Conservation (phyloP, 2,329 filamentous ascomycete species). For the Plectosphaerella cucumerina region DNA sequence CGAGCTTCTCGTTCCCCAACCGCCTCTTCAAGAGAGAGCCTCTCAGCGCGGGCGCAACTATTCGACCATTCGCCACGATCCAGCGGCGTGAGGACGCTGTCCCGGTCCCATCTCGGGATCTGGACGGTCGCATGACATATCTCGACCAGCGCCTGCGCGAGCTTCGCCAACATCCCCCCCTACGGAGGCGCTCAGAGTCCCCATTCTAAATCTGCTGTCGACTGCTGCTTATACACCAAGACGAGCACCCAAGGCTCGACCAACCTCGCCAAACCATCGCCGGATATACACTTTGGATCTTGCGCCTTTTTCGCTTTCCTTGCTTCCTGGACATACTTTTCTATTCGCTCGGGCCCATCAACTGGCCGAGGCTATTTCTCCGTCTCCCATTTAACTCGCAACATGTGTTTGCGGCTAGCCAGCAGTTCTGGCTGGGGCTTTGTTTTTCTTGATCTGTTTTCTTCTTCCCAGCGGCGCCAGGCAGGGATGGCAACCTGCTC, state of each 20-base stretch:
- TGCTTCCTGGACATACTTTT: slow-evolving; percentile 3
- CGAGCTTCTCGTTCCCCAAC: slow-evolving; percentile 58
- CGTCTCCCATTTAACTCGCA: too few relatives aligned
- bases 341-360: not conserved
- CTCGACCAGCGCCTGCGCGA: slow-evolving; percentile 55
- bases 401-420: too few relatives aligned
- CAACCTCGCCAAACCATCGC: too few relatives aligned
- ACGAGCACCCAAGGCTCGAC: not conserved
- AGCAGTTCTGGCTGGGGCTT: too few relatives aligned
- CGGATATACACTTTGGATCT: slow-evolving; percentile 2
- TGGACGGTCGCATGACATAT: slow-evolving; percentile 51
- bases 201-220: slow-evolving; percentile 32
- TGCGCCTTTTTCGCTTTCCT: slow-evolving; percentile 6
- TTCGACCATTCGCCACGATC: slow-evolving; percentile 53
- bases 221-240: not conserved
- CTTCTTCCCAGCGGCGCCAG: too few relatives aligned
- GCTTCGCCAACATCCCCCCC: slow-evolving; percentile 39
- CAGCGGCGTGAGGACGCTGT: slow-evolving; percentile 39
- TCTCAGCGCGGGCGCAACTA: slow-evolving; percentile 39
- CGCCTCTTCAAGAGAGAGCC: slow-evolving; percentile 43
- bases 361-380: too few relatives aligned
- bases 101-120: slow-evolving; percentile 32
- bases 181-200: slow-evolving; percentile 43
- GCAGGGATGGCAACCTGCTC: too few relatives aligned
- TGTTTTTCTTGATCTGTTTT: too few relatives aligned